A percentile compares a stretch with the other conserved stretches of the same genome.
Evolutionary conservation across 768 basidiomycete species (phyloP).

Genomic region (Dioszegia hungarica): DNA sequence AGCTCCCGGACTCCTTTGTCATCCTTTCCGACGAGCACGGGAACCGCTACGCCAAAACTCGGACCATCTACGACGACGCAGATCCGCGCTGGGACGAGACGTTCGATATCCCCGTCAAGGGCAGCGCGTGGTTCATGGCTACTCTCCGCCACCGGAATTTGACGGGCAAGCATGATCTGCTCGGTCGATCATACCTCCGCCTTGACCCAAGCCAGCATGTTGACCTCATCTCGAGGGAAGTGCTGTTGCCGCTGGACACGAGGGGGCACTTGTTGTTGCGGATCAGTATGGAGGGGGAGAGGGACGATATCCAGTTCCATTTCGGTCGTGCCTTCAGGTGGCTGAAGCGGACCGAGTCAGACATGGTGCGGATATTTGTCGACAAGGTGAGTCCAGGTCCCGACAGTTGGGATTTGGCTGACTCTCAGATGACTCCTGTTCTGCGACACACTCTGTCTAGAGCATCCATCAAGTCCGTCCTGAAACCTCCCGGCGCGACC

Average conservation of each 20-base stretch:
- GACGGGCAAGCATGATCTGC: slow-evolving; percentile 79
- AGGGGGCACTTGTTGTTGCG: slow-evolving; percentile 78
- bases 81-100: slow-evolving; percentile 98
- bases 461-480: slow-evolving; percentile 66
- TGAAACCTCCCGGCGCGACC: slow-evolving; percentile 55
- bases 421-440: slow-evolving; percentile 79
- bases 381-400: slow-evolving; percentile 68
- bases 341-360: slow-evolving; percentile 83
- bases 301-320: slow-evolving; percentile 95
- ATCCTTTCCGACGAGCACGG: slow-evolving; percentile 91
- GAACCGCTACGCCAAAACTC: slow-evolving; percentile 82
- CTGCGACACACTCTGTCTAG: slow-evolving; percentile 81
- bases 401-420: neutral
- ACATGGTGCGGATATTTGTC: slow-evolving; percentile 93
- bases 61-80: slow-evolving; percentile 87
- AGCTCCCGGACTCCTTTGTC: slow-evolving; percentile 84
- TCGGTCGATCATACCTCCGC: slow-evolving; percentile 86
- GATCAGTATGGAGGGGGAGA: slow-evolving; percentile 97
- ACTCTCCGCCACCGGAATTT: slow-evolving; percentile 85
- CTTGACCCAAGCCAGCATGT: slow-evolving; percentile 82
- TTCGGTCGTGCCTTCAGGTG: slow-evolving; percentile 88
- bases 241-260: slow-evolving; percentile 86
- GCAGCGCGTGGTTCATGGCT: slow-evolving; percentile 94
- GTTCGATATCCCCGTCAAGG: slow-evolving; percentile 88
- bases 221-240: slow-evolving; percentile 82